Percentiles rank a stretch among this genome's conserved stretches.
Conservation (phyloP, 495 filamentous ascomycete species). For the Aspergillus heteromorphus region DNA sequence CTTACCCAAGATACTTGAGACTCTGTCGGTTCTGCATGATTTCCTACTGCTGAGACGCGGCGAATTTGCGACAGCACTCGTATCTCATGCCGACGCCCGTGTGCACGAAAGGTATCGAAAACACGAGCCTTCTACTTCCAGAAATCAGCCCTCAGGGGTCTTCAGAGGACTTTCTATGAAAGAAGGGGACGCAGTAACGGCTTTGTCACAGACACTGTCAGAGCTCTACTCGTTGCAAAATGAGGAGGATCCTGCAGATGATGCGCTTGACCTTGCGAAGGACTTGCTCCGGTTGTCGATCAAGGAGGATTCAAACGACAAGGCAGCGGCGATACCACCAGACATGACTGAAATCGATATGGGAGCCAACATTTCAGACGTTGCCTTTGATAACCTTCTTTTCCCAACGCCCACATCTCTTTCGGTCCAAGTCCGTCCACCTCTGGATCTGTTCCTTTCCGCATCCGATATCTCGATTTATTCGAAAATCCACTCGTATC, state of each 20-base stretch:
- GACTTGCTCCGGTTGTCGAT: conserved; percentile 68
- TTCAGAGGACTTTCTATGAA: conserved; percentile 63
- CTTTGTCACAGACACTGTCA: conserved; percentile 70
- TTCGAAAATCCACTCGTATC: conserved; percentile 77
- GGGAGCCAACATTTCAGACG: conserved; percentile 27
- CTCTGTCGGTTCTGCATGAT: conserved; percentile 70
- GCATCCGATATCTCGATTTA: conserved; percentile 70
- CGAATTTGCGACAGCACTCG: conserved; percentile 83
- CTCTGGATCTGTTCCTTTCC: conserved; percentile 82
- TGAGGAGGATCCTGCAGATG: conserved; percentile 67
- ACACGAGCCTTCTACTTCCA: conserved; percentile 15
- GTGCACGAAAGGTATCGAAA: conserved; percentile 48
- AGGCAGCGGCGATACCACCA: conserved; percentile 28
- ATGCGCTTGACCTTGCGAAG: conserved; percentile 70
- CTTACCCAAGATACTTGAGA: conserved; percentile 65
- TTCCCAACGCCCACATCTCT: conserved; percentile 71
- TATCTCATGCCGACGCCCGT: conserved; percentile 74
- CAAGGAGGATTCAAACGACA: conserved; percentile 24
- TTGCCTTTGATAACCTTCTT: conserved; percentile 70
- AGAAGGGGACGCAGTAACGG: conserved; percentile 76
- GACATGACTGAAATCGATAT: conserved; percentile 27
- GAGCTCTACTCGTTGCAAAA: conserved; percentile 68
- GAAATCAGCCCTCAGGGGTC: conserved; percentile 22
- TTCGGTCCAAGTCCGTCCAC: conserved; percentile 67
- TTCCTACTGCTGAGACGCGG: conserved; percentile 85